Percentiles rank a stretch among this genome's conserved stretches.
Evolutionary conservation across 352 stramenopile species (phyloP).

Genomic region (Phytophthora fragariae): DNA sequence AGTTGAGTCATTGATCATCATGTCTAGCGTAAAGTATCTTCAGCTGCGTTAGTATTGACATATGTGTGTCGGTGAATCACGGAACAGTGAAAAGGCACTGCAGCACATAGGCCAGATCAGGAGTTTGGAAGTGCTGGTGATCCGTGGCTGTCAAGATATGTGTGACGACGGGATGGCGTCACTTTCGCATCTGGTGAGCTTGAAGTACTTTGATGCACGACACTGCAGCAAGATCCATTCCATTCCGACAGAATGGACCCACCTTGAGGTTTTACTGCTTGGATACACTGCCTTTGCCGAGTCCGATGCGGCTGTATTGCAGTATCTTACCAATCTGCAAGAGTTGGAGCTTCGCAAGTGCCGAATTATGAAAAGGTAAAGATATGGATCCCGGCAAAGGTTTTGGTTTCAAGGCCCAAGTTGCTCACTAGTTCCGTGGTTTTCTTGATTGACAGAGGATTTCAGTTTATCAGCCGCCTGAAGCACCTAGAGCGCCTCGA

Average conservation of each 20-base stretch:
- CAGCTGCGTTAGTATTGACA: neutral
- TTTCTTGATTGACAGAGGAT: slow-evolving; percentile 44
- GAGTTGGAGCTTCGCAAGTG: slow-evolving; percentile 78
- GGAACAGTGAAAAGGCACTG: slow-evolving; percentile 42
- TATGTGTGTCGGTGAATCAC: neutral
- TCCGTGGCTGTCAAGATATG: slow-evolving; percentile 56
- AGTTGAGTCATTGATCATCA: neutral
- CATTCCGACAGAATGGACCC: slow-evolving; percentile 58
- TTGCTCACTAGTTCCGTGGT: too few relatives aligned
- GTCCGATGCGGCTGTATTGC: slow-evolving; percentile 64
- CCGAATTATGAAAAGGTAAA: slow-evolving; percentile 74
- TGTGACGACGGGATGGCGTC: slow-evolving; percentile 41
- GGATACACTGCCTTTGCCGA: slow-evolving; percentile 70
- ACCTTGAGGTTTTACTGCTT: slow-evolving; percentile 66
- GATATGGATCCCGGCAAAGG: neutral
- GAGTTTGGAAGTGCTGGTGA: slow-evolving; percentile 49
- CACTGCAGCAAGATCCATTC: slow-evolving; percentile 69
- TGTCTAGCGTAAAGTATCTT: neutral
- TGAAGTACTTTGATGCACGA: slow-evolving; percentile 76
- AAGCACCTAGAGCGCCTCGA: slow-evolving; percentile 60
- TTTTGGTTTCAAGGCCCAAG: too few relatives aligned
- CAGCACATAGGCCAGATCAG: slow-evolving; percentile 43
- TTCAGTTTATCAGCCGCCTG: slow-evolving; percentile 76
- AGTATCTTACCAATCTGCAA: slow-evolving; percentile 52
- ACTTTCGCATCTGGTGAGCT: slow-evolving; percentile 38